These are phyloP conservation scores for Erodium maritimum DNA, from an alignment of 345 rosid species.

Conservation along the genomic window DNA sequence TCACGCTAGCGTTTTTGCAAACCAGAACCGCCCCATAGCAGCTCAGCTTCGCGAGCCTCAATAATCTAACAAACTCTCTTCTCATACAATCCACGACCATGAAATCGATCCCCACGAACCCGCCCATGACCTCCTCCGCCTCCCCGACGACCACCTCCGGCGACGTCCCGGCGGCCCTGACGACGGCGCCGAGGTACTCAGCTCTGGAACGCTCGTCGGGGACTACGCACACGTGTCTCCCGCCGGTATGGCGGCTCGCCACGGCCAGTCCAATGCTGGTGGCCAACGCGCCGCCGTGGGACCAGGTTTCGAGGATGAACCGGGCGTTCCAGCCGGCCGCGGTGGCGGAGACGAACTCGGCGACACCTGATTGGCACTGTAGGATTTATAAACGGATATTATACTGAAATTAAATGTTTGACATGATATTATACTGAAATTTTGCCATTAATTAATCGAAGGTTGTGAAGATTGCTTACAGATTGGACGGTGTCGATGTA, in stretches of 20 bases:
- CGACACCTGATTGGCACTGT: slow-evolving; percentile 54
- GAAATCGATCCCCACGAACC: slow-evolving; percentile 50
- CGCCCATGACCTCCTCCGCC: slow-evolving; percentile 41
- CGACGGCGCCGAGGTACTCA: slow-evolving; percentile 36
- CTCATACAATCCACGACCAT: slow-evolving; percentile 59
- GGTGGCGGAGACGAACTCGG: slow-evolving; percentile 74
- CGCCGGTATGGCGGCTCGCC: slow-evolving; percentile 57
- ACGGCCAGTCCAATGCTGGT: slow-evolving; percentile 69
- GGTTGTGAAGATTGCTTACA: not conserved
- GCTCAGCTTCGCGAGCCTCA: slow-evolving; percentile 50
- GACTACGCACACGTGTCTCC: slow-evolving; percentile 69
- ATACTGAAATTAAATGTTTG: no score
- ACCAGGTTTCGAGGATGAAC: slow-evolving; percentile 69
- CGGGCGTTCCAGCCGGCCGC: slow-evolving; percentile 87
- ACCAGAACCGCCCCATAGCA: slow-evolving; percentile 62
- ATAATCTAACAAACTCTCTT: slow-evolving; percentile 43
- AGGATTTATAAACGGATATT: not conserved
- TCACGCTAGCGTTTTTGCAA: slow-evolving; percentile 54
- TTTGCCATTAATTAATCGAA: not conserved
- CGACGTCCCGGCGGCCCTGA: slow-evolving; percentile 14
- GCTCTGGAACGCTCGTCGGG: slow-evolving; percentile 57
- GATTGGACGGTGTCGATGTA: no score
- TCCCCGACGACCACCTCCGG: slow-evolving; percentile 42
- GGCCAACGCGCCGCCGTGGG: slow-evolving; percentile 41
- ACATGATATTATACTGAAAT: no score